phyloP scores from a whole-genome alignment of 2,329 filamentous ascomycete species.

The Pleoardoris graminearum region DNA sequence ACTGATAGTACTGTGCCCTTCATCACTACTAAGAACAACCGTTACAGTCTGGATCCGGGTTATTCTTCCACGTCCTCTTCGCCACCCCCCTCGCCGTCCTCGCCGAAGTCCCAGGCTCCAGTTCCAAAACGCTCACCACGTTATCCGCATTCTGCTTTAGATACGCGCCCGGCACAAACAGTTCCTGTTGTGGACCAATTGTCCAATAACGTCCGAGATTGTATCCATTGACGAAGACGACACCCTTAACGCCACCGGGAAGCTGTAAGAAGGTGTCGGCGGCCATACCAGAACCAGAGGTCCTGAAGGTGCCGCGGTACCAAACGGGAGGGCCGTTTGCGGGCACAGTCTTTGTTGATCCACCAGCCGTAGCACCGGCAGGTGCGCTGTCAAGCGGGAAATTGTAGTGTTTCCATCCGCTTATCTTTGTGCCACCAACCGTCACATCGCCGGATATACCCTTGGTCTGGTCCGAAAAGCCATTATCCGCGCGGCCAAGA shows the following conservation, averaged over 20 bases:
- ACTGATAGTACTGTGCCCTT: no score
- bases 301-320: not conserved
- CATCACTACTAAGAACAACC: not conserved
- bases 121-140: slow-evolving; percentile 49
- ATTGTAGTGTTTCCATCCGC: not conserved
- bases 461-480: slow-evolving; percentile 21
- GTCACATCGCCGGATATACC: not conserved
- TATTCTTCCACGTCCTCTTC: slow-evolving; percentile 38
- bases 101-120: slow-evolving; percentile 45
- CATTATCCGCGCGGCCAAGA: slow-evolving; percentile 55
- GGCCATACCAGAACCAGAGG: not conserved
- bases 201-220: not conserved
- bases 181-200: not conserved
- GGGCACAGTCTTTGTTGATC: not conserved
- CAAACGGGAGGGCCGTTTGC: not conserved
- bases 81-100: slow-evolving; percentile 21
- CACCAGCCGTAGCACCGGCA: not conserved
- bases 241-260: not conserved
- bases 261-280: not conserved
- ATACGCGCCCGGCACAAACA: not conserved
- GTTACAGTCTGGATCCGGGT: slow-evolving; percentile 34
- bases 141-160: slow-evolving; percentile 31
- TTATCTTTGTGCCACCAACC: not conserved
- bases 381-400: not conserved
- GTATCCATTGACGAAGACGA: not conserved